These are phyloP conservation scores for Scutellaria barbata DNA, from an alignment of 257 asterid genomes.

Conservation along the genomic window DNA sequence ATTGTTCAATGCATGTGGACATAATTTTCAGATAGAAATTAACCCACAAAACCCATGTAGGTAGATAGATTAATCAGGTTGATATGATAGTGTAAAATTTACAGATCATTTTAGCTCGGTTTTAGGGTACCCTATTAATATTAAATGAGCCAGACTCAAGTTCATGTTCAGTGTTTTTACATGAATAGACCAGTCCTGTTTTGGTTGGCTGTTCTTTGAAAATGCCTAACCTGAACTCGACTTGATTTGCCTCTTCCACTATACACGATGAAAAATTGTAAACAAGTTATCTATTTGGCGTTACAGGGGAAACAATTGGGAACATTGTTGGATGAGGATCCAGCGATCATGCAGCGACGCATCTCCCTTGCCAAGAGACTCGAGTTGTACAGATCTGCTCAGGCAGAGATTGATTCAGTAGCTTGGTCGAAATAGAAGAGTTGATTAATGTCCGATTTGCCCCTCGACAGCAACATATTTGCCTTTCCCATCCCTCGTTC, in stretches of 20 bases:
- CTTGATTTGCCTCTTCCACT: background rate
- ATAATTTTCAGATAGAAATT: no score
- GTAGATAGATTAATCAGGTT: no score
- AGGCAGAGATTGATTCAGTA: slow-evolving; percentile 88
- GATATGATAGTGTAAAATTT: no score
- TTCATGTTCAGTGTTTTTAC: no score
- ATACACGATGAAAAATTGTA: background rate
- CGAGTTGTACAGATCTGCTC: slow-evolving; percentile 94
- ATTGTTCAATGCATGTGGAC: no score
- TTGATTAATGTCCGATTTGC: background rate
- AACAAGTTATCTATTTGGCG: background rate
- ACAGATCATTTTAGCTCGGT: no score
- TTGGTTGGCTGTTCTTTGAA: no score
- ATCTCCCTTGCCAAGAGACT: slow-evolving; percentile 80
- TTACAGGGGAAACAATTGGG: slow-evolving; percentile 84
- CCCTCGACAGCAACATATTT: background rate
- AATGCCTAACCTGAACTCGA: no score
- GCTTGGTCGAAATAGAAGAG: slow-evolving; percentile 84
- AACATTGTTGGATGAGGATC: slow-evolving; percentile 91
- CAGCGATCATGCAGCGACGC: slow-evolving; percentile 88
- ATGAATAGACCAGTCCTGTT: no score
- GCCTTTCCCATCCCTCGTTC: background rate
- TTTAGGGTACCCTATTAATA: no score
- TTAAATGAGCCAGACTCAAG: no score
- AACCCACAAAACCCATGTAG: no score